A percentile compares a stretch with the other conserved stretches of the same genome.
These are phyloP conservation scores for Phylloporus scabripes DNA, from an alignment of 768 basidiomycete genomes.

Conservation along the genomic window DNA sequence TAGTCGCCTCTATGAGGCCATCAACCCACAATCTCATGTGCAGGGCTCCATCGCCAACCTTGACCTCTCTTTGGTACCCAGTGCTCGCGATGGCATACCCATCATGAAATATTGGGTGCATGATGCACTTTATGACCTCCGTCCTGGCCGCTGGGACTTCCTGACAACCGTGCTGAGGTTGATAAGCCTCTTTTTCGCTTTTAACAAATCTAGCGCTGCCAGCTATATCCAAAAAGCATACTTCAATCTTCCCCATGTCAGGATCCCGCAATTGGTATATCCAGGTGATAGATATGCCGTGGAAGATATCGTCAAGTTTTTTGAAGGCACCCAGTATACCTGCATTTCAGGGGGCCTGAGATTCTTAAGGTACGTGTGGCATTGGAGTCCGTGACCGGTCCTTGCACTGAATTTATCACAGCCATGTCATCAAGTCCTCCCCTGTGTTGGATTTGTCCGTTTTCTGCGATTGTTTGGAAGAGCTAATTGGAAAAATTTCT, in stretches of 20 bases:
- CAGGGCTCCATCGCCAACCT: conserved; percentile 42
- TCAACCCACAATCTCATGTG: conserved; percentile 42
- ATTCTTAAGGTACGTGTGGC: conserved; percentile 34
- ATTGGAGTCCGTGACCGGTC: conserved; percentile 10
- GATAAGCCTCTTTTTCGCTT: conserved; percentile 33
- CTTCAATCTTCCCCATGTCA: conserved; percentile 13
- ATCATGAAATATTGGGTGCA: conserved; percentile 44
- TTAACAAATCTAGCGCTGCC: conserved; percentile 32
- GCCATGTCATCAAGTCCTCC: conserved; percentile 37
- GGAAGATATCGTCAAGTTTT: conserved; percentile 27
- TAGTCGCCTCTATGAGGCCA: conserved; percentile 41
- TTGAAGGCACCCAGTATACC: conserved; percentile 23
- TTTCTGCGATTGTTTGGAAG: conserved; percentile 50
- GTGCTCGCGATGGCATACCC: conserved; percentile 32
- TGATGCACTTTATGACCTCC: conserved; percentile 38
- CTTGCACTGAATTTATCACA: conserved; percentile 23
- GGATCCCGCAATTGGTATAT: conserved; percentile 6
- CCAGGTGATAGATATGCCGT: conserved; percentile 23
- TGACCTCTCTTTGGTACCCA: conserved; percentile 34
- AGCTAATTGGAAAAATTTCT: conserved; percentile 38
- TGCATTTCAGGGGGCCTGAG: conserved; percentile 34
- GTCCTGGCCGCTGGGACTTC: not conserved
- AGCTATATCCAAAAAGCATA: conserved; percentile 33
- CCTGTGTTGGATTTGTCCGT: conserved; percentile 43
- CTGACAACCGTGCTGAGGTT: conserved; percentile 38